Evolutionary conservation across 2,329 filamentous ascomycete species (phyloP), one percentile per base, ranked within the genome.

Genomic region (Blastomyces parvus): DNA sequence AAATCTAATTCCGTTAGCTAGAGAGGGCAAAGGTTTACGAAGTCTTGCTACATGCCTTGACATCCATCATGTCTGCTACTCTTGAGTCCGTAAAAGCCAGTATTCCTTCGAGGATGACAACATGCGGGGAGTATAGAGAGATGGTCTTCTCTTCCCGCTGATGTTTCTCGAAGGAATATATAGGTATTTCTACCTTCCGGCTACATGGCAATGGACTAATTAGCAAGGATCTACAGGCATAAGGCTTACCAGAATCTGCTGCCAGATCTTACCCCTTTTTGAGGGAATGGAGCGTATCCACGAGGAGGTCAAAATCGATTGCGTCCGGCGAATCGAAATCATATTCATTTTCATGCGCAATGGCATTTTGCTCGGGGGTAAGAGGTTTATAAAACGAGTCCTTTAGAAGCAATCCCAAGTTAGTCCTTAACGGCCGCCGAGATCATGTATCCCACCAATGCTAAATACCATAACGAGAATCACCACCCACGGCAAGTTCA

Each of bases 341-440:
- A 76, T 90, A 96, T 73, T 97, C 91, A 73, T 96, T 97, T 64
- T 80, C 79, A 76, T 97, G 96, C 0, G 94, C 94, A 70, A 85
- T 83, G 67, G 81, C 85, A 61, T 90, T 93, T 72, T 94, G 82
- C 71, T 92, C 91, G 2, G 86, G 82, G 22, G 85, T 88, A 69
- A 99, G 79, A 22, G 88, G 88, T 78, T 97, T 97, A 79, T 99
- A 99, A 77, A 96, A 99, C 14, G 93, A 97, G 77, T 99, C 94
- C 91, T 96, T 70, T 66, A 63, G 46, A 63, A 25, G 14, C 14
- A 56, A 38, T 61, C 59, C 44, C 42, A 56, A 59, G 58, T 60
- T 66, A 57, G 66, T 70, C 66, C 69, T 44, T 67, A 68, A 68
- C 36, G 8, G 42, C 25, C 6, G 61, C 58, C 52, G 61, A 66